Percentiles rank a stretch among this genome's conserved stretches.
These are phyloP conservation scores for Dictyostelium firmibasis DNA, from an alignment of 78 protist genomes.

Conservation along the genomic window DNA sequence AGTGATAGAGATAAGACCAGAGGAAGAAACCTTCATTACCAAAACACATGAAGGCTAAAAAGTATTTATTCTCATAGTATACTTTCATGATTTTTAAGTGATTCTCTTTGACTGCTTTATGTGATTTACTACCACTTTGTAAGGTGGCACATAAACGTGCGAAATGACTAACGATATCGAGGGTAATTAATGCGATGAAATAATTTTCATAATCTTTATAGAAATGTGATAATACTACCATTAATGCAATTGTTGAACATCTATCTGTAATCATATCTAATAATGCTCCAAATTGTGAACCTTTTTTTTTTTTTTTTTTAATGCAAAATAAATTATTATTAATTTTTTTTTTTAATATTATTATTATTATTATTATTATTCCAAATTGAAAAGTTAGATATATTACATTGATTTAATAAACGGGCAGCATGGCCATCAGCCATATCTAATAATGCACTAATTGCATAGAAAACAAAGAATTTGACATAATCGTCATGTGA, in stretches of 20 bases:
- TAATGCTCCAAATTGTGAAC: slow-evolving; percentile 89
- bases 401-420: slow-evolving; percentile 76
- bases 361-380: neutral
- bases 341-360: no score
- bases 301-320: no score
- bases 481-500: slow-evolving; percentile 23
- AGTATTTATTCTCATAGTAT: slow-evolving; percentile 65
- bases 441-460: slow-evolving; percentile 84
- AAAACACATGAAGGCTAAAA: slow-evolving; percentile 80
- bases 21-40: slow-evolving; percentile 83
- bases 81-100: slow-evolving; percentile 52
- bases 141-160: slow-evolving; percentile 80
- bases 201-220: slow-evolving; percentile 33
- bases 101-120: slow-evolving; percentile 40
- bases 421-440: slow-evolving; percentile 92
- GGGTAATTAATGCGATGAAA: slow-evolving; percentile 55
- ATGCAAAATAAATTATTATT: no score
- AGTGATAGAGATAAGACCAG: slow-evolving; percentile 47
- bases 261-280: slow-evolving; percentile 94
- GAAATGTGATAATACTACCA: slow-evolving; percentile 76
- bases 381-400: no score
- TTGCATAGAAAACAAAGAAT: slow-evolving; percentile 80
- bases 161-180: slow-evolving; percentile 87
- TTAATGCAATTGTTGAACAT: slow-evolving; percentile 83
- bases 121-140: slow-evolving; percentile 56